A percentile compares a stretch with the other conserved stretches of the same genome.
These are phyloP conservation scores for Agastache rugosa DNA, from an alignment of 257 asterid species.

Conservation along the genomic window DNA sequence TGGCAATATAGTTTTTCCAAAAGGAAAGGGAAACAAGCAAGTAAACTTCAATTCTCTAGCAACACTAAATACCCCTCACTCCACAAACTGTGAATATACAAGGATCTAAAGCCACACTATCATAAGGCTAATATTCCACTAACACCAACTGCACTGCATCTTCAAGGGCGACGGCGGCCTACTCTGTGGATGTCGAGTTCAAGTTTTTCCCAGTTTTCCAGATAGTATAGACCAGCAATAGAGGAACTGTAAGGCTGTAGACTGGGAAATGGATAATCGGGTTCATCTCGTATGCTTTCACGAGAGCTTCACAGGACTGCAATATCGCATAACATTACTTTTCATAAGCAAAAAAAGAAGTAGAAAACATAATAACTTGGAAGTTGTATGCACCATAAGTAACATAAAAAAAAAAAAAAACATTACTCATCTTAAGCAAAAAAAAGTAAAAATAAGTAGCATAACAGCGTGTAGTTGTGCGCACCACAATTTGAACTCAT, in stretches of 20 bases:
- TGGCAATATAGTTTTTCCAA: background rate
- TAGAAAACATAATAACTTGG: background rate
- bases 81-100: background rate
- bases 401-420: too few relatives aligned
- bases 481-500: background rate
- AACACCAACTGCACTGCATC: conserved; percentile 19
- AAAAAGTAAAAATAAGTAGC: background rate
- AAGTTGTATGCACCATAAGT: background rate
- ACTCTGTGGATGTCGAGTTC: conserved; percentile 32
- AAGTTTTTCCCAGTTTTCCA: conserved; percentile 60
- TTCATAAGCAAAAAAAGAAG: conserved; percentile 20
- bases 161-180: background rate
- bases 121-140: background rate
- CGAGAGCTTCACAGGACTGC: conserved; percentile 78
- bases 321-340: conserved; percentile 24
- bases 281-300: conserved; percentile 87
- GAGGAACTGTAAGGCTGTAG: conserved; percentile 68
- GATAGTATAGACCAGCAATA: conserved; percentile 64
- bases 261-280: conserved; percentile 79
- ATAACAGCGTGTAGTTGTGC: background rate
- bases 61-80: background rate
- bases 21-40: background rate
- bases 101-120: background rate
- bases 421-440: background rate
- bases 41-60: background rate